These are phyloP conservation scores for Hylodesmum podocarpum DNA, from an alignment of 306 rosid species.

Conservation along the genomic window DNA sequence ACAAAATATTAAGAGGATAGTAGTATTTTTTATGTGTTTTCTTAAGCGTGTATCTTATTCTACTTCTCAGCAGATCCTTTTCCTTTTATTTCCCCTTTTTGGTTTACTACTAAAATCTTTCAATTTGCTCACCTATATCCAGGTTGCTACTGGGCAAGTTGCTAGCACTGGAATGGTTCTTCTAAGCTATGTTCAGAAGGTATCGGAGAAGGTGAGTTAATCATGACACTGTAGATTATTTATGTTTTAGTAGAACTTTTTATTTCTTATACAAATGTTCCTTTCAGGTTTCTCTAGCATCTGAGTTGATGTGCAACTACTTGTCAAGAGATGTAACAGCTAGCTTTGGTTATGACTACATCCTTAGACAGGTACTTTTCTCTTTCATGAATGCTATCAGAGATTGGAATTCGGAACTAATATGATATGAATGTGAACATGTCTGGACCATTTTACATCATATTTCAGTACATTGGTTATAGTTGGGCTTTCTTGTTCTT, in stretches of 20 bases:
- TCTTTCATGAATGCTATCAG: slow-evolving; percentile 19
- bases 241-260: slow-evolving; percentile 2
- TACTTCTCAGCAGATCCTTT: not conserved
- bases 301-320: slow-evolving; percentile 94
- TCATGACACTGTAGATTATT: not conserved
- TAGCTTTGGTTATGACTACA: slow-evolving; percentile 90
- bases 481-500: not conserved
- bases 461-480: not conserved
- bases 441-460: slow-evolving; percentile 1
- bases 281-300: slow-evolving; percentile 82
- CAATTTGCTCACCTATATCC: slow-evolving; percentile 28
- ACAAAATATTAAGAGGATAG: not conserved
- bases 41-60: not conserved
- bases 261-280: not conserved
- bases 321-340: slow-evolving; percentile 86
- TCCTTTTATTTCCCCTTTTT: not conserved
- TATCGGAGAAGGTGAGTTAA: slow-evolving; percentile 84
- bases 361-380: slow-evolving; percentile 80
- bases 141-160: slow-evolving; percentile 97
- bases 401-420: not conserved
- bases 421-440: not conserved
- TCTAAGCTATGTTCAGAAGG: slow-evolving; percentile 94
- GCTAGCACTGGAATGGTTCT: slow-evolving; percentile 96
- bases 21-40: slow-evolving; percentile 6
- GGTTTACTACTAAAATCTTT: not conserved